Percentiles rank a stretch among this genome's conserved stretches.
These are phyloP conservation scores for Rhizophora apiculata DNA, from an alignment of 345 rosid genomes.

Conservation along the genomic window DNA sequence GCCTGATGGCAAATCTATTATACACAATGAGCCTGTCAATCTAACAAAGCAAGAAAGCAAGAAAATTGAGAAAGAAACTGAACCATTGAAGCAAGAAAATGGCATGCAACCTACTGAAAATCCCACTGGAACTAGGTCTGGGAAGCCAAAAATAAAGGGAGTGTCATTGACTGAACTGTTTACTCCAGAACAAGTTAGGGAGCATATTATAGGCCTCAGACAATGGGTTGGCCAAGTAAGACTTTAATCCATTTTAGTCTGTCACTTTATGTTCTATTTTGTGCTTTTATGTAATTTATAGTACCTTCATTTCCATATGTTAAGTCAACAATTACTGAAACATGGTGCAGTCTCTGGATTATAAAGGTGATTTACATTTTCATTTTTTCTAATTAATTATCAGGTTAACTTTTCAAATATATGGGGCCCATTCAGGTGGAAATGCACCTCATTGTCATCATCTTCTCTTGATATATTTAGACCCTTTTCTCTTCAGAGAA, in stretches of 20 bases:
- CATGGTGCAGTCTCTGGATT: no score
- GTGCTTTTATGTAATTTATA: neutral
- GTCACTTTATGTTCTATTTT: no score
- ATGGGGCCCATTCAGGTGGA: no score
- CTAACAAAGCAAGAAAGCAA: constrained; percentile 43
- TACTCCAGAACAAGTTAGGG: constrained; percentile 96
- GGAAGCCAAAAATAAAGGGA: constrained; percentile 93
- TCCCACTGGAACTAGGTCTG: constrained; percentile 58
- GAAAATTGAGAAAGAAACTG: constrained; percentile 53
- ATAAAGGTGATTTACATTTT: no score
- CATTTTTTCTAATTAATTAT: no score
- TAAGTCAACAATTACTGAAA: no score
- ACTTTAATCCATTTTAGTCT: neutral
- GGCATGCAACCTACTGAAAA: constrained; percentile 42
- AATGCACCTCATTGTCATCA: no score
- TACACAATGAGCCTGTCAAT: constrained; percentile 29
- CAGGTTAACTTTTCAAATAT: no score
- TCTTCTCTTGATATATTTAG: no score
- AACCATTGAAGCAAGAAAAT: constrained; percentile 54
- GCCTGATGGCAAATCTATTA: constrained; percentile 42
- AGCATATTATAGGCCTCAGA: constrained; percentile 91
- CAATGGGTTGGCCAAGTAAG: constrained; percentile 99
- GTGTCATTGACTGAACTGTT: constrained; percentile 93
- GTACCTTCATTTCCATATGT: no score
- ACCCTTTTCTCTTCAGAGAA: no score